Evolutionary conservation across 352 stramenopile genomes (phyloP).

Genomic region (Globisporangium carolinianum): DNA sequence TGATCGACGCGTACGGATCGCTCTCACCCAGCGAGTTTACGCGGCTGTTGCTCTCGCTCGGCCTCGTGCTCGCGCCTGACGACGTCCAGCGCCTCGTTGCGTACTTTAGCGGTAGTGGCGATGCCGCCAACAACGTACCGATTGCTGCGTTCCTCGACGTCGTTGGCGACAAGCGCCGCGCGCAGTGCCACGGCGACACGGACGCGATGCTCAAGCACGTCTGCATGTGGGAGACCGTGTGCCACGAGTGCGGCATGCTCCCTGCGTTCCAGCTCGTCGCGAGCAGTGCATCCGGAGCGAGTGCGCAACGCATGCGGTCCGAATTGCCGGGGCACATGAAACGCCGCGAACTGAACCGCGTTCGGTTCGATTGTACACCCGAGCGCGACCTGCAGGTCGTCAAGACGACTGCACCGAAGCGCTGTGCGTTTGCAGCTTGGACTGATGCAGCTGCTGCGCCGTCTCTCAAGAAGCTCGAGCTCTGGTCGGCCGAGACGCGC

Average conservation of each 20-base stretch:
- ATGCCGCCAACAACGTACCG: slow-evolving; percentile 36
- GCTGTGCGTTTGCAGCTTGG: slow-evolving; percentile 58
- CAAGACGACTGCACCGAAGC: slow-evolving; percentile 40
- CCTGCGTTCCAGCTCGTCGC: slow-evolving; percentile 85
- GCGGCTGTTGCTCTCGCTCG: slow-evolving; percentile 52
- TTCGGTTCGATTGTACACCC: slow-evolving; percentile 41
- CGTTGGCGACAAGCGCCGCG: slow-evolving; percentile 57
- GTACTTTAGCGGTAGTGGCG: slow-evolving; percentile 79
- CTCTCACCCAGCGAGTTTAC: slow-evolving; percentile 50
- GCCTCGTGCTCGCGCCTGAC: slow-evolving; percentile 73
- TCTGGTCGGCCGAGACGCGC: slow-evolving; percentile 62
- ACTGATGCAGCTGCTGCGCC: slow-evolving; percentile 38
- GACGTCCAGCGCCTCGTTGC: slow-evolving; percentile 78
- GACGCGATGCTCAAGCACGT: slow-evolving; percentile 69
- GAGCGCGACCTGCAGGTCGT: slow-evolving; percentile 67
- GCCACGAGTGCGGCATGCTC: slow-evolving; percentile 86
- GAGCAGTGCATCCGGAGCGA: slow-evolving; percentile 19
- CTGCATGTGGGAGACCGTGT: slow-evolving; percentile 90
- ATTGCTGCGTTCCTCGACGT: slow-evolving; percentile 83
- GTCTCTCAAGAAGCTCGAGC: slow-evolving; percentile 63
- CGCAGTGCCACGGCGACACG: slow-evolving; percentile 68
- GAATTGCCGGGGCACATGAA: slow-evolving; percentile 65
- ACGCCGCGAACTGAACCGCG: slow-evolving; percentile 39
- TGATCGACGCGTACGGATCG: slow-evolving; percentile 47
- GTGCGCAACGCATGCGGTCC: slow-evolving; percentile 37